Conservation (phyloP, 2,329 filamentous ascomycete genomes). For the Nigrospora sphaerica region DNA sequence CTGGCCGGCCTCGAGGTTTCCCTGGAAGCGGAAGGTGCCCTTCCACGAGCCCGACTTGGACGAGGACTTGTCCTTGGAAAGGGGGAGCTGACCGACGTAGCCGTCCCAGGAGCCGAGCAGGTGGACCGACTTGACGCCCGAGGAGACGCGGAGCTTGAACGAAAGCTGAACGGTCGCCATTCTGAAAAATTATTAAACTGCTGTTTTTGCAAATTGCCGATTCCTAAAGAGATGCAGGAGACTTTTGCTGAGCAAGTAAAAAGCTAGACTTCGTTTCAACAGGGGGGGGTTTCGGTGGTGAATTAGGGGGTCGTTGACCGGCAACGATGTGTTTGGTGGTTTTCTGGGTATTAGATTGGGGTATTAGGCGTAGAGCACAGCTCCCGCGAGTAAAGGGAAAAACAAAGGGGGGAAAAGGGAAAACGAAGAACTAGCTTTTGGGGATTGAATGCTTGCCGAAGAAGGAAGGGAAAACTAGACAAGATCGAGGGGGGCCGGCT, state of each 20-base stretch:
- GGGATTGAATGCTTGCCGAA: conserved; percentile 59
- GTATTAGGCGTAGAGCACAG: conserved; percentile 44
- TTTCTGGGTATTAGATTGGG: conserved; percentile 28
- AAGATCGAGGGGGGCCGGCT: conserved; percentile 27
- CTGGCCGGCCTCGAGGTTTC: conserved; percentile 78
- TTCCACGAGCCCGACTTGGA: conserved; percentile 90
- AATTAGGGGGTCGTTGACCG: conserved; percentile 41
- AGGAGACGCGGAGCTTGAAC: conserved; percentile 92
- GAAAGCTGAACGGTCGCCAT: conserved; percentile 93
- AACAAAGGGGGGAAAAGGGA: conserved; percentile 31
- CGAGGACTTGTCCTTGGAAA: conserved; percentile 77
- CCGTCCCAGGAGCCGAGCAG: conserved; percentile 97
- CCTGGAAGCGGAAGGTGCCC: conserved; percentile 94
- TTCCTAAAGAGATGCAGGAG: conserved; percentile 31
- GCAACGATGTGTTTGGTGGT: conserved; percentile 30
- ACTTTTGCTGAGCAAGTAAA: conserved; percentile 45
- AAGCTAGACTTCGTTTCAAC: conserved; percentile 47
- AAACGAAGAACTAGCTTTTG: conserved; percentile 48
- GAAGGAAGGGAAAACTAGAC: conserved; percentile 40
- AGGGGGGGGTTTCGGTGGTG: conserved; percentile 25
- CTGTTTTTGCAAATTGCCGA: conserved; percentile 29
- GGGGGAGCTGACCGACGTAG: conserved; percentile 89
- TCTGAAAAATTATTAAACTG: conserved; percentile 34
- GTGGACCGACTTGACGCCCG: conserved; percentile 95
- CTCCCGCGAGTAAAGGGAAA: conserved; percentile 36